phyloP scores from a whole-genome alignment of 768 basidiomycete genomes.

The Calocybe indica region DNA sequence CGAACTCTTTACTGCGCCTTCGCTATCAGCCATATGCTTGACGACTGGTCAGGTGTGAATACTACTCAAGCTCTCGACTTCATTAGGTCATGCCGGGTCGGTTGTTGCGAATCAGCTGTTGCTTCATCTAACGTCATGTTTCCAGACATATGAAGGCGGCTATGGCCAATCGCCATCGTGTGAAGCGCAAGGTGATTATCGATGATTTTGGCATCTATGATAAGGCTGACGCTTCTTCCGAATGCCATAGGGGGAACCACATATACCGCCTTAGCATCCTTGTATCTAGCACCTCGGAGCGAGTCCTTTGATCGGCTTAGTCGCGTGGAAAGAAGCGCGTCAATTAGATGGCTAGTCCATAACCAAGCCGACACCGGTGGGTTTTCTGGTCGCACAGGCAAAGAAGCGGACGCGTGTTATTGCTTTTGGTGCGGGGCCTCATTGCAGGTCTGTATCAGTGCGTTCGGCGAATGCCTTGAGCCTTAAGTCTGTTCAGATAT shows the following conservation, averaged over 20 bases:
- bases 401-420: slow-evolving; percentile 90
- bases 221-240: not conserved
- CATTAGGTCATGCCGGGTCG: slow-evolving; percentile 68
- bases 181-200: slow-evolving; percentile 73
- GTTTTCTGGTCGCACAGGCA: slow-evolving; percentile 84
- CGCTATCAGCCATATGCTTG: slow-evolving; percentile 70
- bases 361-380: slow-evolving; percentile 72
- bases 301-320: slow-evolving; percentile 20
- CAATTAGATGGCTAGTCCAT: slow-evolving; percentile 72
- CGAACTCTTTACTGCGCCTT: slow-evolving; percentile 87
- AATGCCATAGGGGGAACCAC: slow-evolving; percentile 77
- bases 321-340: slow-evolving; percentile 38
- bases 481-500: slow-evolving; percentile 43
- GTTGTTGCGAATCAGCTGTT: slow-evolving; percentile 13
- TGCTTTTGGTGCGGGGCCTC: slow-evolving; percentile 93
- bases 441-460: slow-evolving; percentile 48
- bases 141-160: slow-evolving; percentile 87
- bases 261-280: slow-evolving; percentile 81
- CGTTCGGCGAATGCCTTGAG: not conserved
- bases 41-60: slow-evolving; percentile 75
- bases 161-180: slow-evolving; percentile 78
- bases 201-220: not conserved
- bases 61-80: slow-evolving; percentile 55
- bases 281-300: slow-evolving; percentile 42
- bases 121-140: slow-evolving; percentile 1